These are phyloP conservation scores for Torrubiellomyces zombiae DNA, from an alignment of 2,329 filamentous ascomycete genomes.

Conservation along the genomic window DNA sequence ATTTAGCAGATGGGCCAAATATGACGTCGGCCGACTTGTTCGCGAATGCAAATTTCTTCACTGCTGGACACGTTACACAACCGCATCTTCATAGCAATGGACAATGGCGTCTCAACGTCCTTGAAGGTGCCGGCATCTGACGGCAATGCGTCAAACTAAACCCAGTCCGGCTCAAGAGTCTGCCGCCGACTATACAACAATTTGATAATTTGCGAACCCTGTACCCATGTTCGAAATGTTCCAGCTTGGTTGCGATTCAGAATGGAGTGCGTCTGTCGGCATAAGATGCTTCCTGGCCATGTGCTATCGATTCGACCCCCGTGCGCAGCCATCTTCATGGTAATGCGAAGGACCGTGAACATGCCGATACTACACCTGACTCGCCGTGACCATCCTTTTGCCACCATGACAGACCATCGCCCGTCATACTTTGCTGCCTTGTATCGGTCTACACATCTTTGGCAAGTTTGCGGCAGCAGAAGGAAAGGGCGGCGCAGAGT, in stretches of 20 bases:
- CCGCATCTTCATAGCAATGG: conserved; percentile 20
- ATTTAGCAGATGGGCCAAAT: conserved; percentile 19
- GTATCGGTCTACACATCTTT: too few species aligned
- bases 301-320: too few species aligned
- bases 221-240: conserved; percentile 13
- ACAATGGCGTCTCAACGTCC: too few species aligned
- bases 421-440: not conserved
- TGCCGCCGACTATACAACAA: too few species aligned
- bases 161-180: too few species aligned
- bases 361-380: conserved; percentile 11
- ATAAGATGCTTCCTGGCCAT: conserved; percentile 8
- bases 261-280: conserved; percentile 12
- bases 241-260: conserved; percentile 11
- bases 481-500: too few species aligned
- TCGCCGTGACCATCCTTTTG: conserved; percentile 16
- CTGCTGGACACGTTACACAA: conserved; percentile 21
- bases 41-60: conserved; percentile 23
- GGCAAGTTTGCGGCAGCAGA: too few species aligned
- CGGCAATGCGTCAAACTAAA: too few species aligned
- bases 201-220: conserved; percentile 12
- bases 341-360: conserved; percentile 19
- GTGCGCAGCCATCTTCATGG: too few species aligned
- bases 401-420: conserved; percentile 7
- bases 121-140: too few species aligned
- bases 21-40: conserved; percentile 23